phyloP scores from a whole-genome alignment of 1,284 basidiomycete genomes.

The Crocinoboletus sp. region DNA sequence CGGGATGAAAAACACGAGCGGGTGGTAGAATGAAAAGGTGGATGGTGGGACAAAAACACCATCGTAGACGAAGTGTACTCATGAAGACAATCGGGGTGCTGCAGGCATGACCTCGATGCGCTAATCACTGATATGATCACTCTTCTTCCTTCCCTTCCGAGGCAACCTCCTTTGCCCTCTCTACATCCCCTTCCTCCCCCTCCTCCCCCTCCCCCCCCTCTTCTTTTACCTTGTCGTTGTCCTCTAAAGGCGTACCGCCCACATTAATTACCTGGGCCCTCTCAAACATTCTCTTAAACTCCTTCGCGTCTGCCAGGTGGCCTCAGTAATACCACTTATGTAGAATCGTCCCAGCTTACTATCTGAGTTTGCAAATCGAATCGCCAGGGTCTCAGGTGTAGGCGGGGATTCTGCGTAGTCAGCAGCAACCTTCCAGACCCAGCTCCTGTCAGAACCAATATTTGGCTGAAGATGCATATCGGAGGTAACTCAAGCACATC shows the following conservation, averaged over 20 bases:
- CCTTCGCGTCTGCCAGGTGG: conserved; percentile 62
- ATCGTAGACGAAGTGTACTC: conserved; percentile 10
- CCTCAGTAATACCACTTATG: not conserved
- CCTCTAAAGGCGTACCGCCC: conserved; percentile 31
- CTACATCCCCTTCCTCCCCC: conserved; percentile 30
- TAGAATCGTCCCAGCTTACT: conserved; percentile 55
- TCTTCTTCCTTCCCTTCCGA: conserved; percentile 28
- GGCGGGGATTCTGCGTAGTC: conserved; percentile 92
- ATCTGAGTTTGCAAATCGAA: conserved; percentile 96
- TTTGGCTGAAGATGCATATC: conserved; percentile 98
- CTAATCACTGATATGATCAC: conserved; percentile 10
- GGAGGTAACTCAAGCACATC: conserved; percentile 56
- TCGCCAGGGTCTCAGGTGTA: conserved; percentile 92
- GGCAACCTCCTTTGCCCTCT: conserved; percentile 25
- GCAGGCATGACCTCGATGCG: conserved; percentile 3
- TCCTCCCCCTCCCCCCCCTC: conserved; percentile 30
- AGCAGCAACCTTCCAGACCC: conserved; percentile 98
- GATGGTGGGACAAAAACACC: conserved; percentile 4
- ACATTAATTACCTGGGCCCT: conserved; percentile 73
- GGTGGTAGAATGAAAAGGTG: conserved; percentile 8
- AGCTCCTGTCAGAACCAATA: conserved; percentile 98
- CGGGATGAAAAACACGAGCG: conserved; percentile 6
- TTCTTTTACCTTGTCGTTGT: conserved; percentile 27
- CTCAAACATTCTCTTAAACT: conserved; percentile 89
- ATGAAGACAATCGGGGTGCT: conserved; percentile 4